phyloP scores from a whole-genome alignment of 768 basidiomycete genomes.

The Amanita brunnescens region DNA sequence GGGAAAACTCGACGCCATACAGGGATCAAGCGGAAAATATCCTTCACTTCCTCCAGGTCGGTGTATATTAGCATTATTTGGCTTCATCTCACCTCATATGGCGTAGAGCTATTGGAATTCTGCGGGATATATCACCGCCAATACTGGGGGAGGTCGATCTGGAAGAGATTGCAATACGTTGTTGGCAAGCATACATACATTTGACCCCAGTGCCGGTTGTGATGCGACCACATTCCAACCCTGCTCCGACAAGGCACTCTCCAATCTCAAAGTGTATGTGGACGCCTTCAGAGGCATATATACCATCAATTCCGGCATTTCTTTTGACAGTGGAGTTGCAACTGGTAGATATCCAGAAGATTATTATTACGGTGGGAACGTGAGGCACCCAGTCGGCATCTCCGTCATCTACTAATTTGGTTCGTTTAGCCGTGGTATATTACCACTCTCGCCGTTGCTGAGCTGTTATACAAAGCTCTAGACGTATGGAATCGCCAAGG shows the following conservation, averaged over 20 bases:
- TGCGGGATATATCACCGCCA: slow-evolving; percentile 54
- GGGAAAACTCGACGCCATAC: slow-evolving; percentile 40
- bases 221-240: slow-evolving; percentile 70
- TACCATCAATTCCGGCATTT: slow-evolving; percentile 49
- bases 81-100: neutral
- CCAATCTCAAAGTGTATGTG: slow-evolving; percentile 56
- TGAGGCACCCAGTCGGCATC: slow-evolving; percentile 22
- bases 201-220: slow-evolving; percentile 63
- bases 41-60: slow-evolving; percentile 71
- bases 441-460: slow-evolving; percentile 60
- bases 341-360: slow-evolving; percentile 77
- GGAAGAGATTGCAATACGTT: slow-evolving; percentile 70
- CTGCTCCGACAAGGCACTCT: slow-evolving; percentile 67
- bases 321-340: slow-evolving; percentile 48
- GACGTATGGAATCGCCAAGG: slow-evolving; percentile 51
- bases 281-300: slow-evolving; percentile 65
- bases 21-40: slow-evolving; percentile 50
- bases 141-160: slow-evolving; percentile 67
- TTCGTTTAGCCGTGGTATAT: slow-evolving; percentile 63
- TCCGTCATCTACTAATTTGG: neutral
- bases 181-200: slow-evolving; percentile 70
- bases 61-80: neutral
- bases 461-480: slow-evolving; percentile 68
- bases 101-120: slow-evolving; percentile 69
- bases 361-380: slow-evolving; percentile 61